Evolutionary conservation across 1,139 yeast genomes (phyloP).

Genomic region (Entelexis sorbosivorans): DNA sequence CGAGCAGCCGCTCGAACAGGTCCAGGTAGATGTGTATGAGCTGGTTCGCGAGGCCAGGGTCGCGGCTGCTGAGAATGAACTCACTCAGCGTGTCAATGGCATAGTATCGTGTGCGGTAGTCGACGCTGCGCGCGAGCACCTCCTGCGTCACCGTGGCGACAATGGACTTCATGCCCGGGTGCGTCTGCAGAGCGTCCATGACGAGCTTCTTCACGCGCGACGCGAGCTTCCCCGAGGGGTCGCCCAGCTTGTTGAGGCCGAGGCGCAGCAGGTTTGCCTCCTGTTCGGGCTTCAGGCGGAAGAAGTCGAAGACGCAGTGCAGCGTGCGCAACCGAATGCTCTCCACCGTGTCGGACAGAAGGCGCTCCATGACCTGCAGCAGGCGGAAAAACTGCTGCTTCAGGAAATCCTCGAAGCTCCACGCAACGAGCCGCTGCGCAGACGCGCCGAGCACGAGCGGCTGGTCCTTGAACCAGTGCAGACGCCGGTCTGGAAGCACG

Average conservation of each 20-base stretch:
- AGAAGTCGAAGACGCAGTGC: slow-evolving; percentile 64
- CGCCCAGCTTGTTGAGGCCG: slow-evolving; percentile 92
- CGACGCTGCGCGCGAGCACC: slow-evolving; percentile 63
- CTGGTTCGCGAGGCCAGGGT: slow-evolving; percentile 65
- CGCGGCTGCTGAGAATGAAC: slow-evolving; percentile 72
- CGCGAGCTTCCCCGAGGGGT: slow-evolving; percentile 77
- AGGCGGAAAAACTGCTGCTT: slow-evolving; percentile 64
- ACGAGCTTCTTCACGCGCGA: slow-evolving; percentile 78
- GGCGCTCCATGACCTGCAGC: slow-evolving; percentile 51
- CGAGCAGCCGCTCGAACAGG: slow-evolving; percentile 69
- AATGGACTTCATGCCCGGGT: slow-evolving; percentile 89
- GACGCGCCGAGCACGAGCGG: slow-evolving; percentile 38
- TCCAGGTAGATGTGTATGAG: slow-evolving; percentile 78
- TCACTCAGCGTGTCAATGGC: slow-evolving; percentile 82
- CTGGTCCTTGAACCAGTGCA: slow-evolving; percentile 72
- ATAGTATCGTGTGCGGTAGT: slow-evolving; percentile 81
- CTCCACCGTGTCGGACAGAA: slow-evolving; percentile 84
- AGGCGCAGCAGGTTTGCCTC: slow-evolving; percentile 80
- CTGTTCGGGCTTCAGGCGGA: slow-evolving; percentile 87
- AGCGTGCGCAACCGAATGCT: slow-evolving; percentile 76
- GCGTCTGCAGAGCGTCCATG: slow-evolving; percentile 73
- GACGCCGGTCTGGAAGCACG: slow-evolving; percentile 71
- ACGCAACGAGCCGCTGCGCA: slow-evolving; percentile 48
- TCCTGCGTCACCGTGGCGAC: slow-evolving; percentile 73
- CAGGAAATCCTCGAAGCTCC: slow-evolving; percentile 81